These are phyloP conservation scores for Cryptococcus sp. DNA, from an alignment of 1,284 basidiomycete genomes.

Conservation along the genomic window DNA sequence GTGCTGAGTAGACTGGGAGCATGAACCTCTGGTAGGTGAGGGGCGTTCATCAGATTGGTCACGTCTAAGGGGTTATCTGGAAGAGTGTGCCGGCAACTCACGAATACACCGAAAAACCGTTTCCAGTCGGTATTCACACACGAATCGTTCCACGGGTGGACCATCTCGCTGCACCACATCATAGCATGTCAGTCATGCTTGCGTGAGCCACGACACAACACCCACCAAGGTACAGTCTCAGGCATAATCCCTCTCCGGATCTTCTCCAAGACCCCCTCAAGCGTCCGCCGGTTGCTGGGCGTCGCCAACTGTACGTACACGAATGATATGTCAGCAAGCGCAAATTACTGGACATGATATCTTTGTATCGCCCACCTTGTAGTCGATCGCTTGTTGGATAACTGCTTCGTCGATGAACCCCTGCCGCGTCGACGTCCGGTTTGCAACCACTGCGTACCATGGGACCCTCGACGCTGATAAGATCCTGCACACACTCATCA, in stretches of 20 bases:
- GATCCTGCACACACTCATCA: conserved; percentile 51
- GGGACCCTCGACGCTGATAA: conserved; percentile 65
- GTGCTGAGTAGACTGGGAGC: conserved; percentile 71
- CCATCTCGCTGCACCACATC: conserved; percentile 51
- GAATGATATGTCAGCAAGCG: too few relatives aligned
- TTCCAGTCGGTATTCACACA: conserved; percentile 66
- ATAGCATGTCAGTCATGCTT: background rate
- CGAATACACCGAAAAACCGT: conserved; percentile 74
- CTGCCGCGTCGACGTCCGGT: conserved; percentile 60
- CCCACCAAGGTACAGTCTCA: conserved; percentile 59
- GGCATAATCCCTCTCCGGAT: conserved; percentile 25
- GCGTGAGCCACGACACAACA: background rate
- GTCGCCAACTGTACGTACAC: conserved; percentile 32
- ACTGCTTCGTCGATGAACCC: conserved; percentile 59
- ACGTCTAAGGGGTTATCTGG: background rate
- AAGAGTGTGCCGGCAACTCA: conserved; percentile 16
- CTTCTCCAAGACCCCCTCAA: conserved; percentile 34
- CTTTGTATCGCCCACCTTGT: conserved; percentile 51
- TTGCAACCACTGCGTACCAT: conserved; percentile 60
- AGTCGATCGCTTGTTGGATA: conserved; percentile 58
- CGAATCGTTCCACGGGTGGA: conserved; percentile 74
- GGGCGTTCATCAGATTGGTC: background rate
- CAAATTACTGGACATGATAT: too few relatives aligned
- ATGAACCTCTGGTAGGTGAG: conserved; percentile 59
- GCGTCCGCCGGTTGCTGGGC: conserved; percentile 21